Percentiles rank a stretch among this genome's conserved stretches.
Evolutionary conservation across 2,329 filamentous ascomycete species (phyloP).

Genomic region (Chalaropsis thielavioides): DNA sequence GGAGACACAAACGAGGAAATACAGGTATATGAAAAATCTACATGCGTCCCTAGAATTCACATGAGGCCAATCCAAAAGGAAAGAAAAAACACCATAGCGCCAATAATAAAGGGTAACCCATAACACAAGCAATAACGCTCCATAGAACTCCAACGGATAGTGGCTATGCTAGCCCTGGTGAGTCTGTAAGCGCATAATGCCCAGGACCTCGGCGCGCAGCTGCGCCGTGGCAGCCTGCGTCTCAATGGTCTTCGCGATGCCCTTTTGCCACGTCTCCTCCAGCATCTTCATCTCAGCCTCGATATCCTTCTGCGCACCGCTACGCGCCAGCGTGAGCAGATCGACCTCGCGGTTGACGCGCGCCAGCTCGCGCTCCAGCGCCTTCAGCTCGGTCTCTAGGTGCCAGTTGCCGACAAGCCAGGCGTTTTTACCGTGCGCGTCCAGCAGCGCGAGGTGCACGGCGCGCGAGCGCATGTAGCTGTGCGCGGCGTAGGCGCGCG

Average conservation of each 20-base stretch:
- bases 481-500: constrained; percentile 35
- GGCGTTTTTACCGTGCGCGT: constrained; percentile 71
- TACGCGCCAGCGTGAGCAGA: constrained; percentile 53
- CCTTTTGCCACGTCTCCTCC: constrained; percentile 65
- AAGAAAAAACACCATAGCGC: background rate
- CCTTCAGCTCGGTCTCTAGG: constrained; percentile 55
- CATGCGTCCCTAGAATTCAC: background rate
- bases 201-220: constrained; percentile 51
- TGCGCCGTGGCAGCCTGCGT: constrained; percentile 71
- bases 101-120: background rate
- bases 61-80: background rate
- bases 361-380: constrained; percentile 61
- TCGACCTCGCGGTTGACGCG: constrained; percentile 55
- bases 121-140: background rate
- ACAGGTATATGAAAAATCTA: background rate
- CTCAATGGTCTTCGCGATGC: constrained; percentile 68
- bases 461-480: constrained; percentile 39
- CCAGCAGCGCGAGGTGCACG: constrained; percentile 54
- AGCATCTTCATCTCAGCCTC: constrained; percentile 57
- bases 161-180: background rate
- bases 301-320: constrained; percentile 53
- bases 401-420: constrained; percentile 80
- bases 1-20: background rate
- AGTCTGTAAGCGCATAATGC: constrained; percentile 35
- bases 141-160: background rate